These are phyloP conservation scores for Cinnamomum chago DNA, from an alignment of 164 flowering plant genomes.

Conservation along the genomic window DNA sequence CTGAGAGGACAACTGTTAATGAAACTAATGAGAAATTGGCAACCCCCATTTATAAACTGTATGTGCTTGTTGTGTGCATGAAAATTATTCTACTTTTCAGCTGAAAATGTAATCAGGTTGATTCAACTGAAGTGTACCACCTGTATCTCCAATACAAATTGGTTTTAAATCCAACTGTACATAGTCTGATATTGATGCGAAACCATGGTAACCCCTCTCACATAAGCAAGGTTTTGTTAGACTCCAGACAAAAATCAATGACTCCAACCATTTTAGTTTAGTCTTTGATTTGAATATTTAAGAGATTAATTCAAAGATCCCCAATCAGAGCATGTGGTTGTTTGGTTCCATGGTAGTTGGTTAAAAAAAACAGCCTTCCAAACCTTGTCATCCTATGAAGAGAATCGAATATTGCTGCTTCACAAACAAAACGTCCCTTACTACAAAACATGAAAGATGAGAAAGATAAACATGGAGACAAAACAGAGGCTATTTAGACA, in stretches of 20 bases:
- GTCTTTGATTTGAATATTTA: background rate
- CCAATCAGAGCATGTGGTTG: background rate
- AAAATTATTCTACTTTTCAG: no score
- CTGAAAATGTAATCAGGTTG: no score
- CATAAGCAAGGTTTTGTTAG: background rate
- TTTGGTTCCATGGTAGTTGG: background rate
- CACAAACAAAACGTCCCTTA: background rate
- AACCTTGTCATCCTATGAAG: background rate
- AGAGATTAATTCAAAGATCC: background rate
- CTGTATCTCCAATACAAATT: no score
- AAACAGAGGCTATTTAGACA: background rate
- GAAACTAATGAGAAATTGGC: no score
- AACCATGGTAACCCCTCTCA: no score
- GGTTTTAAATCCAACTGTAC: no score
- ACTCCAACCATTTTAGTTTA: background rate
- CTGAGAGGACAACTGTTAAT: no score
- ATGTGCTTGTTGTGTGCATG: no score
- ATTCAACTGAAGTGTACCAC: no score
- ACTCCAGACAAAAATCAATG: background rate
- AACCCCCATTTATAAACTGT: no score
- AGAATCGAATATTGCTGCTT: slow-evolving; percentile 3
- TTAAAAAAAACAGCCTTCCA: background rate
- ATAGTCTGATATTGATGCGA: no score
- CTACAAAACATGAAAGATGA: background rate
- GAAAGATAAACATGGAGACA: background rate